These are phyloP conservation scores for Picochlorum sp. DNA, from an alignment of 139 green algal genomes.

Conservation along the genomic window DNA sequence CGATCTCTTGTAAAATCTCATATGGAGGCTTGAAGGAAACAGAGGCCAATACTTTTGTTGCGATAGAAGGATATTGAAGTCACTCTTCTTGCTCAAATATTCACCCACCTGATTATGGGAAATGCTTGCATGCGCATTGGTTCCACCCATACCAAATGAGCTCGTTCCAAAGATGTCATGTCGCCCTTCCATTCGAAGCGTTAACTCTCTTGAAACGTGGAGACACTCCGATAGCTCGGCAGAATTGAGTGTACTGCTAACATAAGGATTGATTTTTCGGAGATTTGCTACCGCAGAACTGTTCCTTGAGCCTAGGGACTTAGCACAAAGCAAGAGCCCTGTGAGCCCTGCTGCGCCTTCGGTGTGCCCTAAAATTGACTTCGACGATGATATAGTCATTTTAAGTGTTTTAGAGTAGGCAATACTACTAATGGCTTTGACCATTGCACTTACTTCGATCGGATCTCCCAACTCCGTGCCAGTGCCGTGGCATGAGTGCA, in stretches of 20 bases:
- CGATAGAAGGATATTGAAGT: too few species aligned
- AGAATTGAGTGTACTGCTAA: conserved; percentile 23
- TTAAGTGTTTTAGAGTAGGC: too few species aligned
- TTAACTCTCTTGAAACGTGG: too few species aligned
- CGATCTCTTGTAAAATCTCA: too few species aligned
- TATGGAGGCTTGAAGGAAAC: too few species aligned
- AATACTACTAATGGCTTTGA: conserved; percentile 2
- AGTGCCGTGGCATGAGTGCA: conserved; percentile 52
- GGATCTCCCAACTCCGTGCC: conserved; percentile 80
- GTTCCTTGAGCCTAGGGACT: conserved; percentile 5
- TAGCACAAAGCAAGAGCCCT: conserved; percentile 41
- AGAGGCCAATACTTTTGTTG: too few species aligned
- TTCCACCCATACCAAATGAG: conserved; percentile 43
- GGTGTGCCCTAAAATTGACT: conserved; percentile 45
- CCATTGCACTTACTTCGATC: conserved; percentile 66
- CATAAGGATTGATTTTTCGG: conserved; percentile 45
- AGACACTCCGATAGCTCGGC: neutral
- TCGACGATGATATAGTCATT: conserved; percentile 14
- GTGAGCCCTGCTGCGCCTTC: conserved; percentile 44
- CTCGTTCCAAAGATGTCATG: conserved; percentile 18
- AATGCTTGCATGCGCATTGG: conserved; percentile 37
- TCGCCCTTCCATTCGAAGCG: too few species aligned
- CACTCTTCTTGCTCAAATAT: too few species aligned
- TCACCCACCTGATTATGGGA: neutral
- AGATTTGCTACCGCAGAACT: conserved; percentile 45